A percentile compares a stretch with the other conserved stretches of the same genome.
phyloP scores from a whole-genome alignment of 495 filamentous ascomycete genomes.

The Penicillium turbatum region DNA sequence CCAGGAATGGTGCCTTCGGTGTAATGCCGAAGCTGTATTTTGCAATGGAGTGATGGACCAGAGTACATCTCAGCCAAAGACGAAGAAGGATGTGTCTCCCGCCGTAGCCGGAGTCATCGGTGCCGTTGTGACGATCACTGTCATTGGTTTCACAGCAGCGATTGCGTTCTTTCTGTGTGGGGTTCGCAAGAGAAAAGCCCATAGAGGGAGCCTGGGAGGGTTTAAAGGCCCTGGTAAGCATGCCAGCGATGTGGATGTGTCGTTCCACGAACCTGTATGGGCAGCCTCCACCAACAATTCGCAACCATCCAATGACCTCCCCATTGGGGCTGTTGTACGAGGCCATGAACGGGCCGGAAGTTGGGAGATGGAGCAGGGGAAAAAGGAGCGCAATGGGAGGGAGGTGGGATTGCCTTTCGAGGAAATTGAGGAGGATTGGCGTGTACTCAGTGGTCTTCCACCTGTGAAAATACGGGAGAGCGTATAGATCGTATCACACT shows the following conservation, averaged over 20 bases:
- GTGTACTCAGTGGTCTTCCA: conserved; percentile 23
- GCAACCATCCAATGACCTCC: conserved; percentile 10
- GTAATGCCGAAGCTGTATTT: conserved; percentile 56
- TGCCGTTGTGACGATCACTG: conserved; percentile 39
- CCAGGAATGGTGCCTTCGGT: conserved; percentile 64
- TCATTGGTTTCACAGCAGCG: conserved; percentile 24
- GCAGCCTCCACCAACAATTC: conserved; percentile 15
- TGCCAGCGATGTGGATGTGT: conserved; percentile 48
- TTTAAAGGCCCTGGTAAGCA: conserved; percentile 50
- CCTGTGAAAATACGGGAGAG: conserved; percentile 34
- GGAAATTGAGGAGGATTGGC: conserved; percentile 30
- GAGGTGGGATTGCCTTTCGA: conserved; percentile 12
- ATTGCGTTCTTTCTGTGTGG: conserved; percentile 42
- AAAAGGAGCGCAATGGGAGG: conserved; percentile 4
- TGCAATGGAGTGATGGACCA: conserved; percentile 46
- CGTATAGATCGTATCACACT: conserved; percentile 22
- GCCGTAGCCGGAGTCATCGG: conserved; percentile 56
- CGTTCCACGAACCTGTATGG: conserved; percentile 31
- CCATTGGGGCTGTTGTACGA: conserved; percentile 23
- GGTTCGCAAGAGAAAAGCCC: conserved; percentile 25
- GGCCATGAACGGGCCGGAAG: conserved; percentile 48
- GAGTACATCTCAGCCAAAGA: neutral
- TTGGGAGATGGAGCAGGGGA: conserved; percentile 48
- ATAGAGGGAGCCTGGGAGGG: conserved; percentile 32
- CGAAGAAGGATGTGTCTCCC: conserved; percentile 21